These are phyloP conservation scores for Fragosphaeria purpurea DNA, from an alignment of 2,329 filamentous ascomycete genomes.

Conservation along the genomic window DNA sequence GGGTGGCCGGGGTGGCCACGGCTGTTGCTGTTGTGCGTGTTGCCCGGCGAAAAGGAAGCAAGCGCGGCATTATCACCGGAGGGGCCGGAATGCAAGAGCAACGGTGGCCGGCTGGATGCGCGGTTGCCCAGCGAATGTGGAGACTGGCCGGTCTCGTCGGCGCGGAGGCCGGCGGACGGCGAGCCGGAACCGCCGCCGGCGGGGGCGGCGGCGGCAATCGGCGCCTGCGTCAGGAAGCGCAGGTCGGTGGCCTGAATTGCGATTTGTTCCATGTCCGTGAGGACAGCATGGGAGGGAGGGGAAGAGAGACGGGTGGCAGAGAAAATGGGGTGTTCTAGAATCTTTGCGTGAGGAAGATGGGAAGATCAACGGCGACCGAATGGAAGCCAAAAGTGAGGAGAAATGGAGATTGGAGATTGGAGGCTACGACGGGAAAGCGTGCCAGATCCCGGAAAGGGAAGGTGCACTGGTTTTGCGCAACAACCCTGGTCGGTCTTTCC, in stretches of 20 bases:
- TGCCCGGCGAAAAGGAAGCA: not conserved
- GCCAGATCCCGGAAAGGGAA: no score
- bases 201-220: conserved; percentile 16
- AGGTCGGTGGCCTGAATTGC: conserved; percentile 45
- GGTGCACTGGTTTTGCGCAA: no score
- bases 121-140: conserved; percentile 7
- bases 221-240: conserved; percentile 35
- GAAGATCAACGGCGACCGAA: not conserved
- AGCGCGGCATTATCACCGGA: conserved; percentile 42
- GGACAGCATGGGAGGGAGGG: conserved; percentile 17
- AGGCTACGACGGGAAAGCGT: no score
- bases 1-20: no score
- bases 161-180: no score
- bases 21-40: no score
- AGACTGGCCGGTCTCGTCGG: conserved; percentile 5
- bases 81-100: conserved; percentile 19
- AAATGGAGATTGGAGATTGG: no score
- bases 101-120: conserved; percentile 12
- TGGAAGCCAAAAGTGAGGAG: not conserved
- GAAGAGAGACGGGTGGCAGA: not conserved
- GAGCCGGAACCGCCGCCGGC: no score
- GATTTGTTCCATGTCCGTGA: conserved; percentile 41
- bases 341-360: no score
- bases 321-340: not conserved
- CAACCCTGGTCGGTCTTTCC: no score